These are phyloP conservation scores for Saccharum officinarum DNA, from an alignment of 176 grass and related monocot species.

Conservation along the genomic window DNA sequence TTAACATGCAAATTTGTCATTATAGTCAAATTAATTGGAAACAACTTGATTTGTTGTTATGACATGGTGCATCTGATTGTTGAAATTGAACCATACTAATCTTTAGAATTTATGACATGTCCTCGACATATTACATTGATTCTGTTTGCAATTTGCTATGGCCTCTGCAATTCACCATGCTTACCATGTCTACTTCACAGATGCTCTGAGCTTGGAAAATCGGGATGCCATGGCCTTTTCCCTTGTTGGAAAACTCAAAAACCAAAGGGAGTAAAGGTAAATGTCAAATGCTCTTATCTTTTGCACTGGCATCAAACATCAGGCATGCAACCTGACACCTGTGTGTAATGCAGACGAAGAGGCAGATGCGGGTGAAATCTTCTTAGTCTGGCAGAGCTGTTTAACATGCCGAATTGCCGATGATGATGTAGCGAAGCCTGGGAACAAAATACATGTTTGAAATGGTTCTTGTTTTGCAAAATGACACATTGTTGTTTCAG, in stretches of 20 bases:
- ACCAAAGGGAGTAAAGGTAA: conserved; percentile 53
- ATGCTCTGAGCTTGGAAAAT: conserved; percentile 61
- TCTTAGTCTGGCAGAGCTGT: neutral
- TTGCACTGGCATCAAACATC: neutral
- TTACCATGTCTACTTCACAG: conserved; percentile 38
- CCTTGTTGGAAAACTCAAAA: conserved; percentile 67
- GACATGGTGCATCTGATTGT: neutral
- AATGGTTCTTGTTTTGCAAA: neutral
- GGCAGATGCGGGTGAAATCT: conserved; percentile 35
- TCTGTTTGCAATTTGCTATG: neutral
- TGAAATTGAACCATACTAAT: neutral
- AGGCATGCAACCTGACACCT: neutral
- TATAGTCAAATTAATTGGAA: neutral
- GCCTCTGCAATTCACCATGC: neutral
- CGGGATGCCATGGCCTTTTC: conserved; percentile 62
- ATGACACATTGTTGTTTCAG: neutral
- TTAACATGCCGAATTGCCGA: neutral
- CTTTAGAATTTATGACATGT: neutral
- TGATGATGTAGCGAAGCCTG: neutral
- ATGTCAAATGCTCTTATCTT: conserved; percentile 15
- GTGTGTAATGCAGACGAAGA: conserved; percentile 51
- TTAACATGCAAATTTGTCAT: neutral
- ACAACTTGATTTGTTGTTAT: neutral
- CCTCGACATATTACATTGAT: neutral
- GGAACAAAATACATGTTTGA: neutral